Evolutionary conservation across 768 basidiomycete species (phyloP).

Genomic region (Jaapia argillacea): DNA sequence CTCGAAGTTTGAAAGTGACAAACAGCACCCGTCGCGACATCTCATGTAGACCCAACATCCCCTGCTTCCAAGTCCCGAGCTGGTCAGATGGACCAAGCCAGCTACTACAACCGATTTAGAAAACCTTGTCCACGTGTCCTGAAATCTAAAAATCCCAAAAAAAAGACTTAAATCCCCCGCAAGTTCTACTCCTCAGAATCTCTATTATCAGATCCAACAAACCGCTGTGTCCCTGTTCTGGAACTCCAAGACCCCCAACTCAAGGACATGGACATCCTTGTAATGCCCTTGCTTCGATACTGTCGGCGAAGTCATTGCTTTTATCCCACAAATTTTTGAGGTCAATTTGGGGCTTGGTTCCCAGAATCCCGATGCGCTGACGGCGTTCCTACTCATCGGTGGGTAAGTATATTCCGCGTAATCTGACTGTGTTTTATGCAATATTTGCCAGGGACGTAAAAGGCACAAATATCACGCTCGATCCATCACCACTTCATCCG

Average conservation of each 20-base stretch:
- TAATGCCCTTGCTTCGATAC: slow-evolving; percentile 22
- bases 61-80: too few relatives aligned
- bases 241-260: slow-evolving; percentile 14
- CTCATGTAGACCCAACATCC: too few relatives aligned
- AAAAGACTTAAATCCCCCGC: too few relatives aligned
- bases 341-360: slow-evolving; percentile 6
- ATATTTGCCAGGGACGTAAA: slow-evolving; percentile 2
- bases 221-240: slow-evolving; percentile 20
- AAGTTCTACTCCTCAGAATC: slow-evolving; percentile 10
- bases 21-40: too few relatives aligned
- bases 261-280: slow-evolving; percentile 10
- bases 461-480: slow-evolving; percentile 8
- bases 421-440: neutral
- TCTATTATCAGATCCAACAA: slow-evolving; percentile 12
- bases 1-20: too few relatives aligned
- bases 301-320: slow-evolving; percentile 21
- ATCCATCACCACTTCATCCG: slow-evolving; percentile 4
- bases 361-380: slow-evolving; percentile 25
- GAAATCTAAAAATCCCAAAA: too few relatives aligned
- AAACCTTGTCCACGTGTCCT: too few relatives aligned
- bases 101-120: too few relatives aligned
- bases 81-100: too few relatives aligned
- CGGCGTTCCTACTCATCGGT: slow-evolving; percentile 19
- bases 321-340: slow-evolving; percentile 20
- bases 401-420: neutral